phyloP scores from a whole-genome alignment of 2,329 filamentous ascomycete genomes.

The Aureobasidium sp. region DNA sequence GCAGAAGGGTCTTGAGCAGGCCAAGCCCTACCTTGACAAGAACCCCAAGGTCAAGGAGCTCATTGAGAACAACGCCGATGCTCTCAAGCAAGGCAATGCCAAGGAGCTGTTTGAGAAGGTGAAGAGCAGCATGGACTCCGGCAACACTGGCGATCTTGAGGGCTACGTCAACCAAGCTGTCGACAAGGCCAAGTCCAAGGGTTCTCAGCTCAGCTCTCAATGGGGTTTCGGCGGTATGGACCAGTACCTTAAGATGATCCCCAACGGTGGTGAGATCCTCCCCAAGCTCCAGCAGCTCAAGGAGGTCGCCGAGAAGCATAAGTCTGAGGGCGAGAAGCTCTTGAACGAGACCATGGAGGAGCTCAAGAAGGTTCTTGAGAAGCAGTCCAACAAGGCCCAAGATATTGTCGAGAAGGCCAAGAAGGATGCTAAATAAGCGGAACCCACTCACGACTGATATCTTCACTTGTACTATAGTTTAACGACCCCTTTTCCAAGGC shows the following conservation, averaged over 20 bases:
- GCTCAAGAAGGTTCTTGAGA: constrained; percentile 54
- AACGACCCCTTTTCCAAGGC: constrained; percentile 3
- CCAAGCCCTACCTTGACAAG: constrained; percentile 65
- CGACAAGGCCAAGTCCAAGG: constrained; percentile 50
- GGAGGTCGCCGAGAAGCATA: constrained; percentile 58
- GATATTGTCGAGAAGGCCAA: constrained; percentile 49
- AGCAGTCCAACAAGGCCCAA: constrained; percentile 48
- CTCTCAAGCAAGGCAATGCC: constrained; percentile 58
- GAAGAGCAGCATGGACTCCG: constrained; percentile 52
- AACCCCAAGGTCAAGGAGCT: constrained; percentile 67
- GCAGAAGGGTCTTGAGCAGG: constrained; percentile 62
- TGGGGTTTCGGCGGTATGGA: constrained; percentile 37
- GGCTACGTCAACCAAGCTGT: constrained; percentile 51
- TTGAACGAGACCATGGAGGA: constrained; percentile 61
- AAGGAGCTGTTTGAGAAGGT: constrained; percentile 55
- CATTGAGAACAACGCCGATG: constrained; percentile 60
- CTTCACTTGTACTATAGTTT: constrained; percentile 9
- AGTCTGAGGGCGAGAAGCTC: constrained; percentile 59
- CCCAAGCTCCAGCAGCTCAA: constrained; percentile 57
- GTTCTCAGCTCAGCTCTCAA: constrained; percentile 16
- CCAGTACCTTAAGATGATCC: constrained; percentile 57
- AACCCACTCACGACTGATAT: neutral
- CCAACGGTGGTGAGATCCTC: constrained; percentile 54
- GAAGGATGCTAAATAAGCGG: constrained; percentile 32
- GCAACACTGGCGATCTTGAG: constrained; percentile 51